A percentile compares a stretch with the other conserved stretches of the same genome.
These are phyloP conservation scores for Lagerstroemia speciosa DNA, from an alignment of 345 rosid species.

Conservation along the genomic window DNA sequence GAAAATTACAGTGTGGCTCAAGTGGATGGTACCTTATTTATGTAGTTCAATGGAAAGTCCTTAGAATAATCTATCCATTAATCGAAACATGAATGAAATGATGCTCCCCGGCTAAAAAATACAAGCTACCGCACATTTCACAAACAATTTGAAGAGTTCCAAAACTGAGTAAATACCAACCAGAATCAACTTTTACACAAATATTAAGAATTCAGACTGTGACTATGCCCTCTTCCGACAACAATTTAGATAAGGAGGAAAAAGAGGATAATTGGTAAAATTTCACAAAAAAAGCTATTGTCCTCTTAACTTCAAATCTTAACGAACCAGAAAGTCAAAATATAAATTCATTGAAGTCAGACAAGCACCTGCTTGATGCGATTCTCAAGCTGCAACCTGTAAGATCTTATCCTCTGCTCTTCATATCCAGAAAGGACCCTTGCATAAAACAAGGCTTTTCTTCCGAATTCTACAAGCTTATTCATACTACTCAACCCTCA, in stretches of 20 bases:
- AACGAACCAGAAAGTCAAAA: background rate
- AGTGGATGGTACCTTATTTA: no score
- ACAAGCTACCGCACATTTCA: background rate
- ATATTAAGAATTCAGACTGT: background rate
- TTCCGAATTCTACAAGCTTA: slow-evolving; percentile 73
- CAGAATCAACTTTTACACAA: background rate
- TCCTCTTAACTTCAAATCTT: background rate
- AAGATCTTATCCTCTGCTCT: slow-evolving; percentile 65
- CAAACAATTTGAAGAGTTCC: background rate
- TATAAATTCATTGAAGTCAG: background rate
- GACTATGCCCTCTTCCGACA: background rate
- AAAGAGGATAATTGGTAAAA: background rate
- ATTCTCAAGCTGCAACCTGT: slow-evolving; percentile 69
- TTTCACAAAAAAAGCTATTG: background rate
- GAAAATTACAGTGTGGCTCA: no score
- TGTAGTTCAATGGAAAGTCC: background rate
- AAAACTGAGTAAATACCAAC: background rate
- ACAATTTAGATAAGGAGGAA: background rate
- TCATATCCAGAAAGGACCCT: slow-evolving; percentile 94
- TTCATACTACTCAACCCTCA: slow-evolving; percentile 33
- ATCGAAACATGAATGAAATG: background rate
- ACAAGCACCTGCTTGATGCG: slow-evolving; percentile 54
- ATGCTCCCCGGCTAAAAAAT: background rate
- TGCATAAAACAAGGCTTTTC: slow-evolving; percentile 67
- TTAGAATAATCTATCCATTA: background rate